A percentile compares a stretch with the other conserved stretches of the same genome.
phyloP scores from a whole-genome alignment of 2,329 filamentous ascomycete species.

The Cryphonectria japonica region DNA sequence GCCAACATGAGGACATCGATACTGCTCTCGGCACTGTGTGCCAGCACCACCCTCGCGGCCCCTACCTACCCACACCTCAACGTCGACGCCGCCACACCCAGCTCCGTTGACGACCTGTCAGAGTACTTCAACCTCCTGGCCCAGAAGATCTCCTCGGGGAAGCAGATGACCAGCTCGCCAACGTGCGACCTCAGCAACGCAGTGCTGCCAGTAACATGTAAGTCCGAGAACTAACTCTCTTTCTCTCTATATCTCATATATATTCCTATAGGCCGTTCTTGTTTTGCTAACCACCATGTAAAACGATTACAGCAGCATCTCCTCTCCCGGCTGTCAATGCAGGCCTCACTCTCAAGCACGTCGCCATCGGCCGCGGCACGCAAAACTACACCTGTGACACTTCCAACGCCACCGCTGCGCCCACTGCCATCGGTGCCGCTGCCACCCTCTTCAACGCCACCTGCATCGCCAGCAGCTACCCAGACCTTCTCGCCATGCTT shows the following conservation, averaged over 20 bases:
- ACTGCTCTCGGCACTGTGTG: slow-evolving; percentile 51
- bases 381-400: slow-evolving; percentile 90
- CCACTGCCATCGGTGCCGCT: slow-evolving; percentile 71
- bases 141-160: slow-evolving; percentile 55
- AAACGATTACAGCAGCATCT: slow-evolving; percentile 49
- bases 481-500: slow-evolving; percentile 67
- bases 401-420: slow-evolving; percentile 61
- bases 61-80: slow-evolving; percentile 52
- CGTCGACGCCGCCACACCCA: slow-evolving; percentile 44
- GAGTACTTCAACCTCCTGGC: slow-evolving; percentile 66
- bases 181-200: slow-evolving; percentile 60
- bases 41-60: slow-evolving; percentile 47
- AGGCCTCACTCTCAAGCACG: slow-evolving; percentile 71
- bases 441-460: slow-evolving; percentile 88
- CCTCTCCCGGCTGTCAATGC: slow-evolving; percentile 63
- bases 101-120: slow-evolving; percentile 51
- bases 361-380: slow-evolving; percentile 84
- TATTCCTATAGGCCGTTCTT: not conserved
- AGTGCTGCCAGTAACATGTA: slow-evolving; percentile 45
- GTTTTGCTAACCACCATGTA: slow-evolving; percentile 35
- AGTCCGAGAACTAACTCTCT: slow-evolving; percentile 14
- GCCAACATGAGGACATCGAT: slow-evolving; percentile 56
- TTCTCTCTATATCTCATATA: slow-evolving; percentile 8
- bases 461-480: slow-evolving; percentile 73
- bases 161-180: slow-evolving; percentile 45